Base-by-base conservation (phyloP, 2,329 filamentous ascomycete genomes). In the Aspergillus carbonarius region DNA sequence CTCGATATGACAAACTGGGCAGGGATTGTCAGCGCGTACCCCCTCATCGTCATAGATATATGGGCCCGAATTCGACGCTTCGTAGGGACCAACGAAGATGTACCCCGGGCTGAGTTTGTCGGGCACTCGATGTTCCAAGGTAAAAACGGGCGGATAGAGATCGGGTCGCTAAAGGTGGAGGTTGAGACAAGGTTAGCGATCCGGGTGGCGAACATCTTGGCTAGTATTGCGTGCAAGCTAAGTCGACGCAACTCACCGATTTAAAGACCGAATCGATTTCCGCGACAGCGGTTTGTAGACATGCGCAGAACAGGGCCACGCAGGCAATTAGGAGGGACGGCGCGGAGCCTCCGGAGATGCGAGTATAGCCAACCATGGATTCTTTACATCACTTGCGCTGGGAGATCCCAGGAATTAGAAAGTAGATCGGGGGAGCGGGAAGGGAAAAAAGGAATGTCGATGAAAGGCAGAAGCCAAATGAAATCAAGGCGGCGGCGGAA, bases 21-120 rank as follows among this genome's bases (percentile, higher is more conserved):
- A n/a, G 7, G 5, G 18, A 39, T 15, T 30, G 18, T 5, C 46
- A 8, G 50, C 42, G 50, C 69, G 50, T 73, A 78, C 76, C 62
- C 80, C 81, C 61, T 73, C 71, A 63, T 79, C 81, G 65, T 83
- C 80, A 63, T 81, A 83, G 23, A 83, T 82, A 63, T 83, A 80
- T 8, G 81, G 78, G 1, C 79, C 80, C 8, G 79, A 76, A 60
- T 82, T 80, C 56, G 76, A 66, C 35, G 78, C 75, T 47, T 81
- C 75, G 62, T 82, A 83, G 0, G 81, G 81, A 3, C 78, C 77
- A 46, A 82, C 69, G 60, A 83, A 82, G 46, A 82, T 79, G 66
- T 82, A 83, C 20, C 81, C 81, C 0, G 80, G 79, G 12, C 72
- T 73, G 47, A 76, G 66, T 51, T 72, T 74, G 13, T 72, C 67